A percentile compares a stretch with the other conserved stretches of the same genome.
Conservation (phyloP, 2,329 filamentous ascomycete genomes). For the Sporothrix brunneoviolacea region DNA sequence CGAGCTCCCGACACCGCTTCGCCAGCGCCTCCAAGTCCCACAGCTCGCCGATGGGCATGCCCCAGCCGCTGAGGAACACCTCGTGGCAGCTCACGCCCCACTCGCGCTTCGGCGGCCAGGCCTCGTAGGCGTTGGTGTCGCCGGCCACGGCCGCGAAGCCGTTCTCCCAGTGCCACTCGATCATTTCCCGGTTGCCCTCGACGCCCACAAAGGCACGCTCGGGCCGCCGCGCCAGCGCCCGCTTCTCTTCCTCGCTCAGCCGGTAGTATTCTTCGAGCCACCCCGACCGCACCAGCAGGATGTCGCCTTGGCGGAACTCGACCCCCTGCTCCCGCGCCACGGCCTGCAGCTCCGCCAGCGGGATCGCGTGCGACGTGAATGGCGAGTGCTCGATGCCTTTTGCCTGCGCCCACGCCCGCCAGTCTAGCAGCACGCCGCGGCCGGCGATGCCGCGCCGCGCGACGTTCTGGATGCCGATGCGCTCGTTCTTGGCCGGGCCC, state of each 20-base stretch:
- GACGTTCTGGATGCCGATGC: too few relatives aligned
- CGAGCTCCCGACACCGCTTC: too few relatives aligned
- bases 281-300: neutral
- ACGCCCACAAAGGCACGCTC: neutral
- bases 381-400: neutral
- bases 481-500: neutral
- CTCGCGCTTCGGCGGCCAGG: too few relatives aligned
- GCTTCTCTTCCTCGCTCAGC: neutral
- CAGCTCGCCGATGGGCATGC: too few relatives aligned
- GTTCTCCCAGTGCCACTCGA: neutral
- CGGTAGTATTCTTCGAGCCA: neutral
- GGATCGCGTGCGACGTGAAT: neutral
- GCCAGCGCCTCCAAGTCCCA: too few relatives aligned
- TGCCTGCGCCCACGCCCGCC: neutral
- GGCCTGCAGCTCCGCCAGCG: neutral
- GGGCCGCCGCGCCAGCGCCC: neutral
- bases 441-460: neutral
- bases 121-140: too few relatives aligned
- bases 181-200: neutral
- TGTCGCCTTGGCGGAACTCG: neutral
- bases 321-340: neutral
- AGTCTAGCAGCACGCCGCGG: neutral
- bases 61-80: too few relatives aligned
- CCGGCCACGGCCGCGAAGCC: neutral
- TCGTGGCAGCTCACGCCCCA: too few relatives aligned